Conservation (phyloP, 192 early-diverging fungal genomes). For the Allomyces macrogynus region DNA sequence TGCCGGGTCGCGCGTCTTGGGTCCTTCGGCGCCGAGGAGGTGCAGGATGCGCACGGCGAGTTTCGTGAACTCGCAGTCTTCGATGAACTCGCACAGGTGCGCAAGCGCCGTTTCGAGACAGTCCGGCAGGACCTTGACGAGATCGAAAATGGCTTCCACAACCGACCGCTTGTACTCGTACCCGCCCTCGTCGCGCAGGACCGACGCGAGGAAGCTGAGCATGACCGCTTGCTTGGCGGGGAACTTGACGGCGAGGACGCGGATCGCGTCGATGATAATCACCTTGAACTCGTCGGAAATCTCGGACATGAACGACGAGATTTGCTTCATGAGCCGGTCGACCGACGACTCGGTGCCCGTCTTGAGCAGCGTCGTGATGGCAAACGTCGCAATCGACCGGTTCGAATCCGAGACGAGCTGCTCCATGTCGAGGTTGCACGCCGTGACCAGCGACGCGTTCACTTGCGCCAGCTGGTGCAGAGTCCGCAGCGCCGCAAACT, state of each 20-base stretch:
- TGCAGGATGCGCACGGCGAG: constrained; percentile 89
- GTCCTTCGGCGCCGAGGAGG: constrained; percentile 83
- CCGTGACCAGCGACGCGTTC: constrained; percentile 73
- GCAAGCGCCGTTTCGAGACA: constrained; percentile 83
- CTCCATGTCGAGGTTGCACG: constrained; percentile 98
- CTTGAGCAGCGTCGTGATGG: constrained; percentile 94
- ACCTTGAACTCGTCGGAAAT: constrained; percentile 99
- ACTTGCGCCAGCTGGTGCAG: constrained; percentile 79
- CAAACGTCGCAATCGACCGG: constrained; percentile 92
- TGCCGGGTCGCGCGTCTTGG: constrained; percentile 69
- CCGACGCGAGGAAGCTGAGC: constrained; percentile 76
- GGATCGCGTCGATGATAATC: constrained; percentile 94
- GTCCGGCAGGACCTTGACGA: constrained; percentile 85
- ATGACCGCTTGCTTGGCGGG: constrained; percentile 84
- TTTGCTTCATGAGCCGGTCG: constrained; percentile 98
- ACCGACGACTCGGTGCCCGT: constrained; percentile 96
- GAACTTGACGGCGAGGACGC: constrained; percentile 94
- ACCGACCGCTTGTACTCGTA: constrained; percentile 93
- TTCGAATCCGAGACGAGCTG: constrained; percentile 90
- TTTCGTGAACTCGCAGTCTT: constrained; percentile 98
- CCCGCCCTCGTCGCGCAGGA: constrained; percentile 91
- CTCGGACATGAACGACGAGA: constrained; percentile 91
- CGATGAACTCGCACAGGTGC: constrained; percentile 97
- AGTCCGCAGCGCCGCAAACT: constrained; percentile 93
- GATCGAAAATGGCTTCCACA: constrained; percentile 92